Conservation (phyloP, 352 stramenopile species). For the Phytophthora pistaciae region DNA sequence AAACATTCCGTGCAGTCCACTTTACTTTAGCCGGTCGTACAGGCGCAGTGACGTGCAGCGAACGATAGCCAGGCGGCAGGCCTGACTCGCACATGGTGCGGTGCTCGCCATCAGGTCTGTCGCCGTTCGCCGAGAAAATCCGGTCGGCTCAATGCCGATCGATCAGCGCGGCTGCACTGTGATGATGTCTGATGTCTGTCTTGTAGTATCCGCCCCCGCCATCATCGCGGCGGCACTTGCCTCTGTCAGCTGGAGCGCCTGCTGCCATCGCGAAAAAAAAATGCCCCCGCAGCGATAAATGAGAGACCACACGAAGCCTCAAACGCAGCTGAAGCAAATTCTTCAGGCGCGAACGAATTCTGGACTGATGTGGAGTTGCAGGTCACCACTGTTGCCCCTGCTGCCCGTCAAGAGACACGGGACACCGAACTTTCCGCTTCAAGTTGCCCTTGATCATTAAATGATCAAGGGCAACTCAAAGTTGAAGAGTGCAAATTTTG, state of each 20-base stretch:
- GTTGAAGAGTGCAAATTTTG: too few relatives aligned
- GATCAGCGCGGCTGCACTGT: not conserved
- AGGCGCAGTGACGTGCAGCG: constrained; percentile 4
- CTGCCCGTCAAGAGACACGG: constrained; percentile 4
- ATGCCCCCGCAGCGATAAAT: not conserved
- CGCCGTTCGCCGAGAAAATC: constrained; percentile 33
- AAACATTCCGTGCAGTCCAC: constrained; percentile 15
- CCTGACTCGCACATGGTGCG: constrained; percentile 19
- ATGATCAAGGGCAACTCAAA: too few relatives aligned
- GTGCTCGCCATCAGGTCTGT: constrained; percentile 7
- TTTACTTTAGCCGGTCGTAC: constrained; percentile 7
- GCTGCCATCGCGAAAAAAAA: not conserved
- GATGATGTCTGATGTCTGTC: constrained; percentile 1
- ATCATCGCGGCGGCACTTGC: constrained; percentile 7
- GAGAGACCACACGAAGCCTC: not conserved
- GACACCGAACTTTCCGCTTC: not conserved
- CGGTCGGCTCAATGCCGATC: constrained; percentile 3
- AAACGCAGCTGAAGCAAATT: not conserved
- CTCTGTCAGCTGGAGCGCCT: not conserved
- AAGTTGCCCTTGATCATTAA: not conserved
- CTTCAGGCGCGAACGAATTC: not conserved
- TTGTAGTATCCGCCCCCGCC: not conserved
- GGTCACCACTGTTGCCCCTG: constrained; percentile 9
- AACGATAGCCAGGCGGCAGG: not conserved
- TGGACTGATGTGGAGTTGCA: not conserved